phyloP scores from a whole-genome alignment of 805 yeast genomes.

The Ogataea parapolymorpha region DNA sequence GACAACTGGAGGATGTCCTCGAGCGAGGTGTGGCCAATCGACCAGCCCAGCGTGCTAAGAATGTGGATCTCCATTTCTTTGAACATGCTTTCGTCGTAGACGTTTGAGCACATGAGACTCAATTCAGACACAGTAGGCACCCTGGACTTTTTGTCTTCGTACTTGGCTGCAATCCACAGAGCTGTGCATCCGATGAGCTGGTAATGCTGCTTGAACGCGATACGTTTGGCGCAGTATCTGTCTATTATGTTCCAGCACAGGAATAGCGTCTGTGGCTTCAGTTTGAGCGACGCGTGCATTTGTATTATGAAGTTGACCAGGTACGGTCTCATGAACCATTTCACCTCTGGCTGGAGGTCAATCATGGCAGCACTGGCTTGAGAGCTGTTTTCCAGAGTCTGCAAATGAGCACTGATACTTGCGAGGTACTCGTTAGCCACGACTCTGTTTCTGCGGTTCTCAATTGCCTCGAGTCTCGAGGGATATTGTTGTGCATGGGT shows the following conservation, averaged over 20 bases:
- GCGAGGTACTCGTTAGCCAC: conserved; percentile 41
- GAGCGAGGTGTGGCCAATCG: conserved; percentile 43
- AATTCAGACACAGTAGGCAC: conserved; percentile 56
- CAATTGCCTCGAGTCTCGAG: conserved; percentile 44
- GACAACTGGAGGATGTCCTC: conserved; percentile 48
- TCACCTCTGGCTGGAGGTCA: conserved; percentile 84
- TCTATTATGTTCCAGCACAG: conserved; percentile 77
- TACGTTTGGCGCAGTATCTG: conserved; percentile 84
- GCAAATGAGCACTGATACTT: conserved; percentile 38
- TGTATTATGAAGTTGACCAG: conserved; percentile 80
- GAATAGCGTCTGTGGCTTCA: conserved; percentile 63
- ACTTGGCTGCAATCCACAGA: conserved; percentile 88
- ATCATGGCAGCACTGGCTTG: conserved; percentile 52
- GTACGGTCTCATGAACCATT: conserved; percentile 67
- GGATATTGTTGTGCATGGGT: conserved; percentile 33
- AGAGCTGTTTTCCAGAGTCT: conserved; percentile 39
- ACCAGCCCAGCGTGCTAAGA: conserved; percentile 39
- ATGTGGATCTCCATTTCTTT: conserved; percentile 46
- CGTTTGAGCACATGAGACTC: conserved; percentile 54
- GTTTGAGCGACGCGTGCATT: conserved; percentile 54
- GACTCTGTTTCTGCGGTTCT: conserved; percentile 42
- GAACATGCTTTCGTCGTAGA: conserved; percentile 48
- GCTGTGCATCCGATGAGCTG: conserved; percentile 91
- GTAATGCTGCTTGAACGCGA: conserved; percentile 80
- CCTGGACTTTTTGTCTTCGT: conserved; percentile 57